Percentiles rank a stretch among this genome's conserved stretches.
These are phyloP conservation scores for Caryopteris hybrid DNA, from an alignment of 305 asterid species.

Conservation along the genomic window DNA sequence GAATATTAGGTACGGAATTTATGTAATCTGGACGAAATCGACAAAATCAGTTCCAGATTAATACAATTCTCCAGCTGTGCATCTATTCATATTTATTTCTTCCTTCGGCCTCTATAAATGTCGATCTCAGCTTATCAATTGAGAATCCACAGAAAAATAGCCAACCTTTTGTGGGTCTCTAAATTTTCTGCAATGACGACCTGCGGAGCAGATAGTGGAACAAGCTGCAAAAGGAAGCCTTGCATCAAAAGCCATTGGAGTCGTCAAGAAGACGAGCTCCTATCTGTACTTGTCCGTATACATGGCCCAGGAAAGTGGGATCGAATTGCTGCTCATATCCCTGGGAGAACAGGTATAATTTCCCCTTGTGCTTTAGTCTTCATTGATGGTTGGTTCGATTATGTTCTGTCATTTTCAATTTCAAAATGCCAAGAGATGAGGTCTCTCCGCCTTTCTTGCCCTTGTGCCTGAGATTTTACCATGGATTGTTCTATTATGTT, in stretches of 20 bases:
- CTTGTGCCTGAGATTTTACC: neutral
- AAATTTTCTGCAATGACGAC: constrained; percentile 23
- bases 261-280: constrained; percentile 29
- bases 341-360: constrained; percentile 36
- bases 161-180: neutral
- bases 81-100: constrained; percentile 8
- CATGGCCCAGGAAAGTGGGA: constrained; percentile 37
- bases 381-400: neutral
- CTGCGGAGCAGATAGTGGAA: neutral
- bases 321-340: constrained; percentile 25
- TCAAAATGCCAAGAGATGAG: neutral
- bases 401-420: constrained; percentile 7
- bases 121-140: neutral
- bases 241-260: constrained; percentile 30
- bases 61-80: constrained; percentile 17
- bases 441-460: neutral
- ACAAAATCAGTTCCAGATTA: constrained; percentile 23
- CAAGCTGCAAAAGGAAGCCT: neutral
- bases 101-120: constrained; percentile 24
- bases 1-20: constrained; percentile 24
- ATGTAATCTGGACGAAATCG: constrained; percentile 21
- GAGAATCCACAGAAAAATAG: constrained; percentile 18
- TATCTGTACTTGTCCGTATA: constrained; percentile 16
- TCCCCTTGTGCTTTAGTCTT: neutral
- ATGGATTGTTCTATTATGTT: neutral